A percentile compares a stretch with the other conserved stretches of the same genome.
These are phyloP conservation scores for Leccinum barrowsii DNA, from an alignment of 768 basidiomycete genomes.

Conservation along the genomic window DNA sequence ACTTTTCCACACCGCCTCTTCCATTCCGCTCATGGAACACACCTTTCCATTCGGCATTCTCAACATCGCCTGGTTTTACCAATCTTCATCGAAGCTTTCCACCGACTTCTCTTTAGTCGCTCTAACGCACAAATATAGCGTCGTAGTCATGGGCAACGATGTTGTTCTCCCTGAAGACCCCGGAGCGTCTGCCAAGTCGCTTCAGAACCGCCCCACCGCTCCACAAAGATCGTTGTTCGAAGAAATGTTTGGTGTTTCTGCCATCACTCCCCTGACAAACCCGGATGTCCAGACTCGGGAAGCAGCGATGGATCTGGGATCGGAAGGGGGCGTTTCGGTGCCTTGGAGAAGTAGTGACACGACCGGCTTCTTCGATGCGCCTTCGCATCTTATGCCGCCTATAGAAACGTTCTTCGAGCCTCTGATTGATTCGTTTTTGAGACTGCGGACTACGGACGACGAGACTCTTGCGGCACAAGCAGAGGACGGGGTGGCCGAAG, in stretches of 20 bases:
- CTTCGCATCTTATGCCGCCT: constrained; percentile 76
- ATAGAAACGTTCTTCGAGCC: constrained; percentile 68
- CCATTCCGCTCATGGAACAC: constrained; percentile 40
- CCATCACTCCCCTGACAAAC: constrained; percentile 42
- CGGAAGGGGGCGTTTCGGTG: constrained; percentile 17
- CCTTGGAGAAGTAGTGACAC: constrained; percentile 42
- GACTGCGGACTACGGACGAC: constrained; percentile 25
- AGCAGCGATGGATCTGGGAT: constrained; percentile 7
- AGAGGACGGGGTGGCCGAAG: constrained; percentile 29
- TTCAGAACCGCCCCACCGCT: constrained; percentile 28
- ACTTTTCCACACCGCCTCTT: constrained; percentile 46
- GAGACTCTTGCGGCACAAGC: constrained; percentile 8
- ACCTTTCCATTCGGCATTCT: constrained; percentile 63
- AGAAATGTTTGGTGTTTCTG: constrained; percentile 85
- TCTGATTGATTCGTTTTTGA: constrained; percentile 49
- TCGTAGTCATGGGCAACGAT: constrained; percentile 67
- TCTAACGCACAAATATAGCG: constrained; percentile 63
- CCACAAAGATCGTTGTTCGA: constrained; percentile 68
- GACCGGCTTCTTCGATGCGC: constrained; percentile 55
- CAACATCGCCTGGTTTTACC: constrained; percentile 40
- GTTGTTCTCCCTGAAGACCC: constrained; percentile 40
- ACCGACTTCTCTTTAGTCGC: constrained; percentile 58
- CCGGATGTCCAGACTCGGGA: constrained; percentile 19
- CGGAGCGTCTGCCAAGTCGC: constrained; percentile 40
- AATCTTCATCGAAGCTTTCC: constrained; percentile 28